These are phyloP conservation scores for Yarrowia keelungensis DNA, from an alignment of 805 yeast genomes.

Conservation along the genomic window DNA sequence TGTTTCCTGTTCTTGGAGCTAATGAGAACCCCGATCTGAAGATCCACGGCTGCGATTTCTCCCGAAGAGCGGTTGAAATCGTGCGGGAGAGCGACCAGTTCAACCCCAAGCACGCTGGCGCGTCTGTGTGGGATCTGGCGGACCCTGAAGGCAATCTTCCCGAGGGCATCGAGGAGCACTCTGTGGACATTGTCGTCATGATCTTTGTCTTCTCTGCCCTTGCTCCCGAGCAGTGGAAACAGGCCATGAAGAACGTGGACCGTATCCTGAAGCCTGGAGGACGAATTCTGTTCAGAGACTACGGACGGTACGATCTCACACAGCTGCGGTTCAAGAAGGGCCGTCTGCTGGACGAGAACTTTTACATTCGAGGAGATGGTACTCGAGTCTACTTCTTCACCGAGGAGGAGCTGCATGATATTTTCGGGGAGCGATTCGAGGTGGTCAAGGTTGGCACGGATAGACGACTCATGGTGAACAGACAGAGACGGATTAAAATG, in stretches of 20 bases:
- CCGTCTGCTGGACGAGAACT: conserved; percentile 86
- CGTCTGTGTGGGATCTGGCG: conserved; percentile 95
- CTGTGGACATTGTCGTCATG: conserved; percentile 93
- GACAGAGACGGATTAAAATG: conserved; percentile 93
- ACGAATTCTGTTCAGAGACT: conserved; percentile 84
- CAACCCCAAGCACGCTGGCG: conserved; percentile 67
- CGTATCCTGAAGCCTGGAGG: conserved; percentile 93
- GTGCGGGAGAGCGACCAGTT: conserved; percentile 72
- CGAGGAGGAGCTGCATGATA: conserved; percentile 82
- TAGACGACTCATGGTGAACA: conserved; percentile 85
- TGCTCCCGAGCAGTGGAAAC: conserved; percentile 88
- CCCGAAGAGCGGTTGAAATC: conserved; percentile 86
- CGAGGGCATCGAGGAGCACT: conserved; percentile 77
- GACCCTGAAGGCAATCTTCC: conserved; percentile 77
- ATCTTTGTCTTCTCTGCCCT: conserved; percentile 92
- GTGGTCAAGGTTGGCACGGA: conserved; percentile 86
- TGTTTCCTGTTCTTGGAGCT: conserved; percentile 85
- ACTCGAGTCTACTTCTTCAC: conserved; percentile 97
- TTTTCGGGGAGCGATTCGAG: conserved; percentile 69
- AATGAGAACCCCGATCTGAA: conserved; percentile 79
- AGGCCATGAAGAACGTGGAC: conserved; percentile 73
- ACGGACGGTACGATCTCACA: conserved; percentile 94
- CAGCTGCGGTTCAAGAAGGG: conserved; percentile 92
- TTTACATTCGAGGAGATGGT: conserved; percentile 97
- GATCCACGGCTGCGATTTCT: conserved; percentile 87